Percentiles rank a stretch among this genome's conserved stretches.
phyloP scores from a whole-genome alignment of 106 monocot species.

The Dendrobium catenatum region DNA sequence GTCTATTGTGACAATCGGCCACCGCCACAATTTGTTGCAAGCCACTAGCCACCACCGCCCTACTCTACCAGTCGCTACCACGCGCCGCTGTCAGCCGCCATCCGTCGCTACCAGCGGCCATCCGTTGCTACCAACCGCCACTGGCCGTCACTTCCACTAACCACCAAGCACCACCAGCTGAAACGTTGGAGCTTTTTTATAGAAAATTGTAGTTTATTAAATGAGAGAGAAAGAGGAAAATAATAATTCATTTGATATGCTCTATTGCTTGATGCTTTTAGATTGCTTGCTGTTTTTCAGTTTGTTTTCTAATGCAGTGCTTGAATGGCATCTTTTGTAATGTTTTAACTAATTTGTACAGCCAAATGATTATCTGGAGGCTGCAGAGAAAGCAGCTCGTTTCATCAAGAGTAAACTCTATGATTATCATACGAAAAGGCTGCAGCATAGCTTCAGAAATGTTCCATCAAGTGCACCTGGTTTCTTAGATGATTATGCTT shows the following conservation, averaged over 20 bases:
- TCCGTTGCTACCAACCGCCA: too few relatives aligned
- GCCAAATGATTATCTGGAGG: slow-evolving; percentile 69
- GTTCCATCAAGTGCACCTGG: slow-evolving; percentile 96
- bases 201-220: too few relatives aligned
- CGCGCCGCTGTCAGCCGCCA: too few relatives aligned
- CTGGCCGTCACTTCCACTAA: too few relatives aligned
- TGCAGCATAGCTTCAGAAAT: slow-evolving; percentile 77
- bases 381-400: slow-evolving; percentile 67
- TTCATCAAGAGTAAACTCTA: slow-evolving; percentile 72
- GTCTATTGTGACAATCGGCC: too few relatives aligned
- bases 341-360: slow-evolving; percentile 17
- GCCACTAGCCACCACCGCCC: too few relatives aligned
- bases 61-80: too few relatives aligned
- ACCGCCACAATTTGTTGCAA: too few relatives aligned
- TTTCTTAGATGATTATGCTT: slow-evolving; percentile 97
- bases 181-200: too few relatives aligned
- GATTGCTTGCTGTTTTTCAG: neutral
- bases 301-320: neutral
- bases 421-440: slow-evolving; percentile 36
- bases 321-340: neutral
- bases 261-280: neutral
- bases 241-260: neutral
- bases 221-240: too few relatives aligned
- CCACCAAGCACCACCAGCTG: too few relatives aligned
- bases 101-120: too few relatives aligned